Evolutionary conservation across 139 green algal genomes (phyloP), one percentile per base, ranked within the genome.

Genomic region (Marvania coccoides): DNA sequence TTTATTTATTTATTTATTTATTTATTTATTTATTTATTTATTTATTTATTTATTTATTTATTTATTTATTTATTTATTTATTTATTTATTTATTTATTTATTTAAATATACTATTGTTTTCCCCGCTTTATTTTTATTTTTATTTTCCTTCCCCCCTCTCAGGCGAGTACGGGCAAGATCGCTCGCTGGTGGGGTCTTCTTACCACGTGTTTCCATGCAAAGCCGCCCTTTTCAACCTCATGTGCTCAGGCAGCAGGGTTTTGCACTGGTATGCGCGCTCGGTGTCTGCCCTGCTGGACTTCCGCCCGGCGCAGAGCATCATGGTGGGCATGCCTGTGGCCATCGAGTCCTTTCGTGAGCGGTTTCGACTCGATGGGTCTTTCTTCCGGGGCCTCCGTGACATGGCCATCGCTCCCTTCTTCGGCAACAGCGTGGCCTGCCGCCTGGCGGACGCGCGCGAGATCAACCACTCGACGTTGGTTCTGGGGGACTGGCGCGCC

Each of bases 121-220:
- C n/a, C n/a, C n/a, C n/a, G n/a, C n/a, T n/a, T n/a, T n/a, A n/a
- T n/a, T n/a, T n/a, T n/a, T n/a, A n/a, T n/a, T n/a, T n/a, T n/a
- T n/a, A n/a, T n/a, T n/a, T n/a, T n/a, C n/a, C n/a, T n/a, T n/a
- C n/a, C n/a, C n/a, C n/a, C n/a, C n/a, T n/a, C n/a, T 28, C 64
- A 81, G 76, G 76, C 19, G 73, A 83, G 57, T 83, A 63, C 57
- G 57, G 28, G 0, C 76, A 83, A 61, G 76, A 83, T 14, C 38
- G 33, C 40, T 51, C 61, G 29, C 57, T 83, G 53, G 48, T 83
- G 34, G 66, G 61, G 6, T 8, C 29, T 5, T 46, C 45, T 13
- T 81, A 83, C 60, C 38, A 69, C 4, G 42, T 83, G 1, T 65
- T 75, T 53, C 54, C 57, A 15, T 83, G 76, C 67, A 61, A 75